Evolutionary conservation across 2,329 filamentous ascomycete genomes (phyloP).

Genomic region (Aspergillus melleus): DNA sequence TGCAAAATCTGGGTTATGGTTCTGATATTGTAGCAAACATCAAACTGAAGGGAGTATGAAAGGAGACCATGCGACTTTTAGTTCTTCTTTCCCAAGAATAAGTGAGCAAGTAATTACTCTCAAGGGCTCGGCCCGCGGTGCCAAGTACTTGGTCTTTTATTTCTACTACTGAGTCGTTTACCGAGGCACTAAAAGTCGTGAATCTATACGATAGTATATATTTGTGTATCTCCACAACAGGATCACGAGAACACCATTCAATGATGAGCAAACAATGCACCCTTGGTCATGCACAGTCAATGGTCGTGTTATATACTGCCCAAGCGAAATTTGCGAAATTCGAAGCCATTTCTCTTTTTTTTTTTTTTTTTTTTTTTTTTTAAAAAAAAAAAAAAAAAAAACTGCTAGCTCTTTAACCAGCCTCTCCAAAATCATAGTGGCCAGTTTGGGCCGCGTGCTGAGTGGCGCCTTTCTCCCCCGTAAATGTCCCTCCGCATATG

Average conservation of each 20-base stretch:
- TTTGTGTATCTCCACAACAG: neutral
- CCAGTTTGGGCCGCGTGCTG: constrained; percentile 49
- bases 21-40: neutral
- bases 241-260: neutral
- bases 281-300: neutral
- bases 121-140: no score
- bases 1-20: neutral
- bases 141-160: no score
- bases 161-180: no score
- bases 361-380: no score
- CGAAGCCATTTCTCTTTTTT: neutral
- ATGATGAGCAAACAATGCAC: neutral
- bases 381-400: no score
- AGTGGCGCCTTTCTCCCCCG: constrained; percentile 48
- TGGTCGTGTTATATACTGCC: neutral
- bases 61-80: neutral
- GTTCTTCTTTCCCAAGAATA: neutral
- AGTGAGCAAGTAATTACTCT: no score
- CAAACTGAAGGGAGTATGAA: neutral
- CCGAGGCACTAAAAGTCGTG: neutral
- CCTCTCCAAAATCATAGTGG: constrained; percentile 53
- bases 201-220: neutral
- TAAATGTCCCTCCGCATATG: constrained; percentile 46
- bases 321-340: neutral
- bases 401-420: constrained; percentile 24